These are phyloP conservation scores for Pseudomicrostroma phylloplanum DNA, from an alignment of 1,284 basidiomycete genomes.

Conservation along the genomic window DNA sequence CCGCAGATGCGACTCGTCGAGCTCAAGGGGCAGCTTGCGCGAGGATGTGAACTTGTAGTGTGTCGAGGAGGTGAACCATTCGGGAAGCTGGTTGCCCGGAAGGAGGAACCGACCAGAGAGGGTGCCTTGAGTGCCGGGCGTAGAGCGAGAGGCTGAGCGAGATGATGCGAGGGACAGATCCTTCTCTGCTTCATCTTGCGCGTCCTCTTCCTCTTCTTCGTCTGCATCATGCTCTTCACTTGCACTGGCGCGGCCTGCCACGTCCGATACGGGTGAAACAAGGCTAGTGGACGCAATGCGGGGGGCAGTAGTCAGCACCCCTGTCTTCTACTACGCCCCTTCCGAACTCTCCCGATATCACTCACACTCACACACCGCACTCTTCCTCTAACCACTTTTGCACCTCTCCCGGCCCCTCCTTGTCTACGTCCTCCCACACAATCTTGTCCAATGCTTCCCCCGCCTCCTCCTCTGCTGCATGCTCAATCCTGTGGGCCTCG, in stretches of 20 bases:
- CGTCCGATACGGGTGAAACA: too few species aligned
- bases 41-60: constrained; percentile 13
- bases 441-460: constrained; percentile 19
- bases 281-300: too few species aligned
- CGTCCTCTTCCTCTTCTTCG: neutral
- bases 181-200: constrained; percentile 11
- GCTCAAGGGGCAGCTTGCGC: constrained; percentile 36
- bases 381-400: constrained; percentile 40
- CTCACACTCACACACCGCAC: constrained; percentile 38
- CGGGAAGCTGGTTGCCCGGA: constrained; percentile 17
- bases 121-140: too few species aligned
- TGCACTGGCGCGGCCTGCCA: neutral
- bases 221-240: neutral
- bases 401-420: constrained; percentile 17
- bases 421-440: constrained; percentile 27
- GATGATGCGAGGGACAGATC: constrained; percentile 1
- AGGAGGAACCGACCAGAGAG: neutral
- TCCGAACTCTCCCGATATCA: neutral
- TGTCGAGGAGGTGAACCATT: constrained; percentile 35
- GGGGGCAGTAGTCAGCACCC: too few species aligned
- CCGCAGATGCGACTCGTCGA: constrained; percentile 37
- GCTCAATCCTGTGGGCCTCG: constrained; percentile 42
- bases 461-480: constrained; percentile 30
- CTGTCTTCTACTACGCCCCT: too few species aligned
- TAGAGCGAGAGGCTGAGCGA: too few species aligned